Percentiles rank a stretch among this genome's conserved stretches.
These are phyloP conservation scores for Cyberlindnera americana DNA, from an alignment of 805 yeast genomes.

Conservation along the genomic window DNA sequence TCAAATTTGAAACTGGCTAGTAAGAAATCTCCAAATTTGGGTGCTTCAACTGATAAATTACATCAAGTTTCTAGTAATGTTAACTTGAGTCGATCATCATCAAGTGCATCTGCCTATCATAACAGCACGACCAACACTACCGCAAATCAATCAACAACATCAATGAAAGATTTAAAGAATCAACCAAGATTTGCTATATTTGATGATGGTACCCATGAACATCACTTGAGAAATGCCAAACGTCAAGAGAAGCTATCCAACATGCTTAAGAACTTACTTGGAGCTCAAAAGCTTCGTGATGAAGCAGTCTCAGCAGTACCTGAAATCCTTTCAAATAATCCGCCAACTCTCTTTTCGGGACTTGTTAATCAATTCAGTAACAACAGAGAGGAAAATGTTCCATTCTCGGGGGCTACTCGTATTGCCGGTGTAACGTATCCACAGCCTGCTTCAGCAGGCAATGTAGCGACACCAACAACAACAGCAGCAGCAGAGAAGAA, in stretches of 20 bases:
- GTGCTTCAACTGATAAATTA: constrained; percentile 8
- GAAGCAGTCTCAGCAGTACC: constrained; percentile 76
- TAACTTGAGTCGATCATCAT: constrained; percentile 23
- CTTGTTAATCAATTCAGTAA: constrained; percentile 54
- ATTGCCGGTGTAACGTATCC: constrained; percentile 13
- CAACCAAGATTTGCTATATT: constrained; percentile 44
- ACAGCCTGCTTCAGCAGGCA: constrained; percentile 1
- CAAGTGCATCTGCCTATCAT: constrained; percentile 18
- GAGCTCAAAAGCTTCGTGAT: constrained; percentile 65
- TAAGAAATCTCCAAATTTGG: constrained; percentile 13
- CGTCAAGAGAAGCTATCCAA: constrained; percentile 73
- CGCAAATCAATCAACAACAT: constrained; percentile 3
- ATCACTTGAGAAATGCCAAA: constrained; percentile 68
- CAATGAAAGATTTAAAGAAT: constrained; percentile 11
- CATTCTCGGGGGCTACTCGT: constrained; percentile 35
- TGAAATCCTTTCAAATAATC: constrained; percentile 51
- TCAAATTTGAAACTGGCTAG: constrained; percentile 8
- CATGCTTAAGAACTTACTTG: constrained; percentile 74
- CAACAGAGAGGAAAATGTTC: constrained; percentile 39
- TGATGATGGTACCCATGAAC: constrained; percentile 78
- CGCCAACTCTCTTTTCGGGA: constrained; percentile 71
- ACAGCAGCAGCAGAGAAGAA: constrained; percentile 9
- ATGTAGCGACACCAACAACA: background rate
- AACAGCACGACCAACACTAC: background rate
- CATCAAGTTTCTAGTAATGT: constrained; percentile 11